phyloP scores from a whole-genome alignment of 768 basidiomycete genomes.

The Xerocomellus intermedius region DNA sequence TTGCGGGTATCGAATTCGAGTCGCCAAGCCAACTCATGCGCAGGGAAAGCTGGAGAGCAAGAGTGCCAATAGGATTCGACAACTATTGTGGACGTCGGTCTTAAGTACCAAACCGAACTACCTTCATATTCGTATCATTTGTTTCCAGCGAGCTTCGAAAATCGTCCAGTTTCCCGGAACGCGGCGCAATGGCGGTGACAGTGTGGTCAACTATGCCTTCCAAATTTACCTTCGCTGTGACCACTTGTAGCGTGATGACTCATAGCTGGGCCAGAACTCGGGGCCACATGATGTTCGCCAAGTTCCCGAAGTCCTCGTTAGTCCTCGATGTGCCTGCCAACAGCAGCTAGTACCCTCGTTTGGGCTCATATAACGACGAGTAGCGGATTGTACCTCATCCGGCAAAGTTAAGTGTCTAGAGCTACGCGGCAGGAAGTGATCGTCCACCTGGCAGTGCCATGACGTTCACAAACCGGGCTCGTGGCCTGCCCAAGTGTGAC shows the following conservation, averaged over 20 bases:
- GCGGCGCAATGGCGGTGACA: constrained; percentile 24
- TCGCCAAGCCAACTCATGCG: constrained; percentile 10
- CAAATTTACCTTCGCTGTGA: background rate
- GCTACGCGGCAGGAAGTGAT: no score
- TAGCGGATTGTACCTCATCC: no score
- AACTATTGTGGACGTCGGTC: background rate
- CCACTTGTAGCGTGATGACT: background rate
- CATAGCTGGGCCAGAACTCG: no score
- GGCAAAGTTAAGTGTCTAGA: no score
- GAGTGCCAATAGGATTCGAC: background rate
- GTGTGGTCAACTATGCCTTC: background rate
- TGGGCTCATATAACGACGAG: no score
- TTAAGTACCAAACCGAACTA: background rate
- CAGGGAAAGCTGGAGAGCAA: background rate
- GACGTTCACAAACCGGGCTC: no score
- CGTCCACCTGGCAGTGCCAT: no score
- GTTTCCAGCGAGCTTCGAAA: background rate
- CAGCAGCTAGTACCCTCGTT: no score
- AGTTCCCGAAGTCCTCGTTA: no score
- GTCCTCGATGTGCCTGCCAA: no score
- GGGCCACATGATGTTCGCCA: no score
- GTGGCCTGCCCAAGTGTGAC: background rate
- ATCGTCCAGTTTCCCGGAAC: constrained; percentile 25
- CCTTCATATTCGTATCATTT: background rate
- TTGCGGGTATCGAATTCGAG: constrained; percentile 9